Conservation (phyloP, 176 grass and related monocot species). For the Phoenix roebelenii region DNA sequence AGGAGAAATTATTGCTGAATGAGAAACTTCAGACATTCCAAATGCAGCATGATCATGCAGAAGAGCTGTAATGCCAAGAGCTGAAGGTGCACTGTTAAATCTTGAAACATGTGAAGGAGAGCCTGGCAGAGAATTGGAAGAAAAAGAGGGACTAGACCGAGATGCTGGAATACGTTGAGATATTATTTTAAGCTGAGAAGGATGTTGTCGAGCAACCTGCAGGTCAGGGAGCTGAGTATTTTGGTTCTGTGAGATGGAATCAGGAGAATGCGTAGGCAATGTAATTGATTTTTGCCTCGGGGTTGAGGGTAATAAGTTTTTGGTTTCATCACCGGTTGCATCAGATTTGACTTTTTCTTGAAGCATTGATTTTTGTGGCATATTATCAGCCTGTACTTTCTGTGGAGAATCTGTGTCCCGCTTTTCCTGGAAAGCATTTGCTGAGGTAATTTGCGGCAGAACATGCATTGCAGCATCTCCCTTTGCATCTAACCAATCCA, state of each 20-base stretch:
- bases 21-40: slow-evolving; percentile 15
- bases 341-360: slow-evolving; percentile 19
- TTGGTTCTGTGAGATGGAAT: slow-evolving; percentile 15
- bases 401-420: slow-evolving; percentile 31
- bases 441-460: slow-evolving; percentile 57
- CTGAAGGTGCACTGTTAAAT: slow-evolving; percentile 48
- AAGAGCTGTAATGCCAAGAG: slow-evolving; percentile 67
- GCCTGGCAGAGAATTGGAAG: slow-evolving; percentile 27
- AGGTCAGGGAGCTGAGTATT: slow-evolving; percentile 24
- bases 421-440: slow-evolving; percentile 50
- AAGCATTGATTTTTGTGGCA: slow-evolving; percentile 15
- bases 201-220: slow-evolving; percentile 15
- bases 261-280: slow-evolving; percentile 4
- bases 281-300: slow-evolving; percentile 8
- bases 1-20: slow-evolving; percentile 24
- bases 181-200: slow-evolving; percentile 31
- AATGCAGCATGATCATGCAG: slow-evolving; percentile 54
- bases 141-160: slow-evolving; percentile 41
- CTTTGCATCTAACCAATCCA: slow-evolving; percentile 78
- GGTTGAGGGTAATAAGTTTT: slow-evolving; percentile 3
- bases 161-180: slow-evolving; percentile 47
- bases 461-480: slow-evolving; percentile 50
- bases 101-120: slow-evolving; percentile 40
- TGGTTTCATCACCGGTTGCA: not conserved
- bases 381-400: slow-evolving; percentile 18